phyloP scores from a whole-genome alignment of 2,329 filamentous ascomycete genomes.

The Verticillium zaregamsianum region DNA sequence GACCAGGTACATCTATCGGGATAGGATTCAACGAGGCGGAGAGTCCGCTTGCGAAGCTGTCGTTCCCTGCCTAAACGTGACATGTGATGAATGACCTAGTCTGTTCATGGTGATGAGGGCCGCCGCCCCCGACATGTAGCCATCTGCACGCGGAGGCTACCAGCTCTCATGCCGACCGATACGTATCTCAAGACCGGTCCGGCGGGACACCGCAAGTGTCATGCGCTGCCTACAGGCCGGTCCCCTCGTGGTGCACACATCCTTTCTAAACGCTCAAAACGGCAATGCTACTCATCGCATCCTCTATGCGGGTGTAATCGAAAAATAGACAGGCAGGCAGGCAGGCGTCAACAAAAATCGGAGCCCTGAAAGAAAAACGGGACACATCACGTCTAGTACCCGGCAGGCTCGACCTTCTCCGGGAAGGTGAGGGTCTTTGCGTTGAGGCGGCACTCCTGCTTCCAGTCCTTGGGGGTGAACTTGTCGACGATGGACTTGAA shows the following conservation, averaged over 20 bases:
- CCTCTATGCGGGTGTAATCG: background rate
- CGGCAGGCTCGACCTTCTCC: slow-evolving; percentile 45
- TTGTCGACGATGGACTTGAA: slow-evolving; percentile 93
- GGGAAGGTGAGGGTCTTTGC: slow-evolving; percentile 40
- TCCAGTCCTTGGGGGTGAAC: slow-evolving; percentile 81
- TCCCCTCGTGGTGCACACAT: background rate
- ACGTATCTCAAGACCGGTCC: too few relatives aligned
- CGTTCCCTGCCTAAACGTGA: background rate
- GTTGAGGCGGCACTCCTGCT: slow-evolving; percentile 45
- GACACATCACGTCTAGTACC: slow-evolving; percentile 29
- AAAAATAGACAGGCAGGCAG: background rate
- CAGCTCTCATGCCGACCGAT: too few relatives aligned
- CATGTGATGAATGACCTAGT: background rate
- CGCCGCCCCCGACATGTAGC: too few relatives aligned
- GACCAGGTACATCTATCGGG: background rate
- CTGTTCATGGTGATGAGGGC: too few relatives aligned
- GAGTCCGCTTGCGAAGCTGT: background rate
- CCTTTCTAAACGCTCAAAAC: background rate
- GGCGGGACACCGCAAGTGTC: too few relatives aligned
- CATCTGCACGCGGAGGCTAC: too few relatives aligned
- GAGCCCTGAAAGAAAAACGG: background rate
- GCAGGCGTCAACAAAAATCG: background rate
- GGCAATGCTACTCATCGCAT: background rate
- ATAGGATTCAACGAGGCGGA: background rate
- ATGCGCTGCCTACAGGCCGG: too few relatives aligned